A percentile compares a stretch with the other conserved stretches of the same genome.
These are phyloP conservation scores for Pyrenopolyporus hunteri DNA, from an alignment of 495 filamentous ascomycete genomes.

Conservation along the genomic window DNA sequence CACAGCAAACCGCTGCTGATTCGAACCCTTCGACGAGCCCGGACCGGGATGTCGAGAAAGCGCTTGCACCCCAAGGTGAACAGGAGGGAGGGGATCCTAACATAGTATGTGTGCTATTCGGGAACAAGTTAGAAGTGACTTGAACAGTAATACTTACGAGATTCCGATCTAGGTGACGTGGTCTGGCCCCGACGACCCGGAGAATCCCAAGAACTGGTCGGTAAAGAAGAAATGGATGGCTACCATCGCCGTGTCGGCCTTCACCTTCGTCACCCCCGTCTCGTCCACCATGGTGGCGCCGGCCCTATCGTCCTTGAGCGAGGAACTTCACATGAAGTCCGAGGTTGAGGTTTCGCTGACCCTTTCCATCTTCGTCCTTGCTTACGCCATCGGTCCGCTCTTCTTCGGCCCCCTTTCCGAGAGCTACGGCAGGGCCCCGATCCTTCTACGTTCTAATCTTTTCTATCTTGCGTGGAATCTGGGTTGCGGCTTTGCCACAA, in stretches of 20 bases:
- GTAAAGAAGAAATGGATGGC: conserved; percentile 63
- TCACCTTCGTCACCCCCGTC: conserved; percentile 33
- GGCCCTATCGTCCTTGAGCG: conserved; percentile 35
- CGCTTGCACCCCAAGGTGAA: too few species aligned
- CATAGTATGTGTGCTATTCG: too few species aligned
- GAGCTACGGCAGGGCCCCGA: conserved; percentile 38
- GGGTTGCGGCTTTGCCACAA: conserved; percentile 42
- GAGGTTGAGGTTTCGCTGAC: conserved; percentile 38
- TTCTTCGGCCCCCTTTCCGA: conserved; percentile 46
- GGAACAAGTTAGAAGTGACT: too few species aligned
- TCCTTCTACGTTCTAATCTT: conserved; percentile 39
- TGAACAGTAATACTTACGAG: too few species aligned
- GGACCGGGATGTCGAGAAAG: too few species aligned
- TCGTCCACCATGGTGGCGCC: conserved; percentile 44
- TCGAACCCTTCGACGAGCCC: too few species aligned
- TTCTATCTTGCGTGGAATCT: conserved; percentile 46
- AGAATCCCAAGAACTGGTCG: conserved; percentile 40
- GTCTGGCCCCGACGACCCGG: conserved; percentile 34
- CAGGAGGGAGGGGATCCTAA: too few species aligned
- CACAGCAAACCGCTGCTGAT: too few species aligned
- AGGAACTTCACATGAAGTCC: conserved; percentile 41
- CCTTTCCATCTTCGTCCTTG: conserved; percentile 58
- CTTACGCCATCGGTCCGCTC: conserved; percentile 50
- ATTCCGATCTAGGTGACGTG: conserved; percentile 35
- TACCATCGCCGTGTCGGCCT: conserved; percentile 53